Evolutionary conservation across 257 asterid species (phyloP), one percentile per base, ranked within the genome.

Genomic region (Solanum stenotomum): DNA sequence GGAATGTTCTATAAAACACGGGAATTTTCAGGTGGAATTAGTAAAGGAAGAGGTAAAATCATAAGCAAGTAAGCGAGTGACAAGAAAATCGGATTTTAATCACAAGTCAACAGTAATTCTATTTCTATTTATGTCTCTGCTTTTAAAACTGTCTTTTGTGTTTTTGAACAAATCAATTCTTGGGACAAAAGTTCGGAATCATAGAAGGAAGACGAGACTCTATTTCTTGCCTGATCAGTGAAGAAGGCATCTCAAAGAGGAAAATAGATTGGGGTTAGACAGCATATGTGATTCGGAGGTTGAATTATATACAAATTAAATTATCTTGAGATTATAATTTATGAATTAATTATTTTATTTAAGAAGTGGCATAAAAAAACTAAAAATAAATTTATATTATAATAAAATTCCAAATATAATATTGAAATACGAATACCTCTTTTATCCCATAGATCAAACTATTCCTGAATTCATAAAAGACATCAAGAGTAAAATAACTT

Each of bases 111-210:
- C 6, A 18, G 63, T 18, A 7, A 52, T 52, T 0, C 23, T 52
- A 52, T 52, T 52, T 52, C 2, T 16, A 18, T 6, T 18, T 18
- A 18, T 2, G n/a, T 52, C 0, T 52, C 0, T 18, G 4, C 4
- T 18, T 52, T 52, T 52, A 1, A 52, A 52, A 52, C 0, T 52
- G n/a, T 52, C n/a, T 1, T 52, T 52, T 16, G 0, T 52, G 1
- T 52, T 0, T 52, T 52, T 52, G 63, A 18, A 52, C 4, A 10
- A 52, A 2, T 52, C n/a, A 1, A 0, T 52, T 52, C 10, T 52
- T 6, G 10, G 10, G 10, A 52, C 4, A 52, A 52, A 52, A 52
- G n/a, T 18, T 52, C 0, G 0, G 0, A 18, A 0, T 2, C 10
- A 18, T 52, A 52, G 4, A 52, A 52, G 63, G 10, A 52, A 52